A percentile compares a stretch with the other conserved stretches of the same genome.
phyloP scores from a whole-genome alignment of 345 rosid species.

The Camelina laxa region DNA sequence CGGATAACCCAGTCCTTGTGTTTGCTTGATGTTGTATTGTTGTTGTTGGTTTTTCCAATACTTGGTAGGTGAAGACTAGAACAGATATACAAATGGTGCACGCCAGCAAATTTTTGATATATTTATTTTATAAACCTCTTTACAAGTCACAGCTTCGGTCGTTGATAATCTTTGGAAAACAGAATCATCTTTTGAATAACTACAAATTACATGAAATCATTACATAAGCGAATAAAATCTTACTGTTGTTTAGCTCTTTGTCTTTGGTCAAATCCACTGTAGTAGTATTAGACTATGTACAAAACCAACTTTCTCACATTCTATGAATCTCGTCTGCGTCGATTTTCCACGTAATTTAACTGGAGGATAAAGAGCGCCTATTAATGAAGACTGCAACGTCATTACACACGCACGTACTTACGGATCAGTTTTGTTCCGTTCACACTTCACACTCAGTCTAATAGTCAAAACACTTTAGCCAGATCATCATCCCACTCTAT shows the following conservation, averaged over 20 bases:
- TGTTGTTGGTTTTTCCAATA: background rate
- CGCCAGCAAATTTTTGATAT: conserved; percentile 30
- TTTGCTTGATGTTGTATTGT: conserved; percentile 25
- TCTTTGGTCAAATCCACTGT: background rate
- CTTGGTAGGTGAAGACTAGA: conserved; percentile 30
- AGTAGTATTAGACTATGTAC: too few relatives aligned
- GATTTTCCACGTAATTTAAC: conserved; percentile 13
- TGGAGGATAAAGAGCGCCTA: conserved; percentile 22
- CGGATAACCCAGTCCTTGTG: background rate
- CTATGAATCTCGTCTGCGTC: conserved; percentile 22
- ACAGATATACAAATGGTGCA: background rate
- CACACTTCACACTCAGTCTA: conserved; percentile 25
- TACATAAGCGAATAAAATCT: background rate
- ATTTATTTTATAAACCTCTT: background rate
- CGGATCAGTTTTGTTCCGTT: conserved; percentile 33
- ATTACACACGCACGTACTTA: conserved; percentile 40
- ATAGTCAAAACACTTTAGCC: background rate
- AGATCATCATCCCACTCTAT: conserved; percentile 15
- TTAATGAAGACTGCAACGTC: conserved; percentile 40
- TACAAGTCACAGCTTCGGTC: background rate
- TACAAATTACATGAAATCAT: background rate
- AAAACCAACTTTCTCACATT: conserved; percentile 20
- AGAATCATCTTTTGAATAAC: too few relatives aligned
- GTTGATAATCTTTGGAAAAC: too few relatives aligned
- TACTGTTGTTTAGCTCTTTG: background rate